phyloP scores from a whole-genome alignment of 179 eudicot species.

The Camellia oleifera region DNA sequence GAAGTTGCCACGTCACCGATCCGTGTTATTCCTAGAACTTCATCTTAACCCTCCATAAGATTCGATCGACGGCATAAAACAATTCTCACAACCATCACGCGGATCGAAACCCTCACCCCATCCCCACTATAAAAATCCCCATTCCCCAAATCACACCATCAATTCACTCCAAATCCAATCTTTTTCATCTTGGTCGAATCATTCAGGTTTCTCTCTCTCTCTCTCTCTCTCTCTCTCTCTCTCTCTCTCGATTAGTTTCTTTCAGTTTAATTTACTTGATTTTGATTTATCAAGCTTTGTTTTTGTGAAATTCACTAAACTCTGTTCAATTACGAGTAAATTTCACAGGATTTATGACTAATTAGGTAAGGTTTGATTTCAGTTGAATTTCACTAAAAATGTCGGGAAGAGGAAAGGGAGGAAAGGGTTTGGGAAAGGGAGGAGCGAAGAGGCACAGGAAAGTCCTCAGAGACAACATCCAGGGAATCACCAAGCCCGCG shows the following conservation, averaged over 20 bases:
- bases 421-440: slow-evolving; percentile 35
- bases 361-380: too few relatives aligned
- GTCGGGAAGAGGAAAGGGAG: slow-evolving; percentile 37
- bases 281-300: too few relatives aligned
- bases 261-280: neutral
- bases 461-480: slow-evolving; percentile 32
- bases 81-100: neutral
- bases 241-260: too few relatives aligned
- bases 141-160: too few relatives aligned
- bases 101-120: neutral
- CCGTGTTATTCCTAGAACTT: neutral
- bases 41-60: neutral
- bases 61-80: neutral
- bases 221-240: neutral
- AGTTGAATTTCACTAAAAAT: neutral
- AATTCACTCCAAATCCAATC: neutral
- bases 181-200: neutral
- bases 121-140: neutral
- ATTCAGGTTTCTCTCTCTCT: neutral
- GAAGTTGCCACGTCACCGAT: neutral
- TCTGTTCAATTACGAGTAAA: too few relatives aligned
- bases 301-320: too few relatives aligned
- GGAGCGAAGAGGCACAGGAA: slow-evolving; percentile 34
- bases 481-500: slow-evolving; percentile 32
- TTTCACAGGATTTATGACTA: too few relatives aligned